A percentile compares a stretch with the other conserved stretches of the same genome.
Conservation (phyloP, 73 alveolate genomes). For the Tetrahymena thermophila region DNA sequence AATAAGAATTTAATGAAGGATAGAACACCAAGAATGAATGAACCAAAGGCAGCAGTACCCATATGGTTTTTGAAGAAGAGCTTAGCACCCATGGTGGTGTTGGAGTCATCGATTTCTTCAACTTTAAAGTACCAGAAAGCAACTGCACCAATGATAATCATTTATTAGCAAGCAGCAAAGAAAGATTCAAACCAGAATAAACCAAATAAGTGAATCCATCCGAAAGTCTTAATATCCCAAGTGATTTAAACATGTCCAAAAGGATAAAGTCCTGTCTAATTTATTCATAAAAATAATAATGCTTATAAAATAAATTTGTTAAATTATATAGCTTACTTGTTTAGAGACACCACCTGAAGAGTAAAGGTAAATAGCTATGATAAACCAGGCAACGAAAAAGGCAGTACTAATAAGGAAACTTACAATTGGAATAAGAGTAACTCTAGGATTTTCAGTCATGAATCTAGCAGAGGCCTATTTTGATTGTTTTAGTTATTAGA, state of each 20-base stretch:
- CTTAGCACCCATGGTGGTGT: background rate
- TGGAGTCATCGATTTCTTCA: background rate
- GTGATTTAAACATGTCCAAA: background rate
- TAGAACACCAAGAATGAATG: background rate
- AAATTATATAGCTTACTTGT: background rate
- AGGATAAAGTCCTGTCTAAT: background rate
- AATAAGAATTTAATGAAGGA: background rate
- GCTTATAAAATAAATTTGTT: background rate
- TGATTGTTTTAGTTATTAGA: background rate
- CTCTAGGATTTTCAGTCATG: background rate
- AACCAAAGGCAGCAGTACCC: background rate
- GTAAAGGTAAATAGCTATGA: background rate
- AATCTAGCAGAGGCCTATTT: background rate
- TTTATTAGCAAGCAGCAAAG: conserved; percentile 1
- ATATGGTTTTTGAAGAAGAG: background rate
- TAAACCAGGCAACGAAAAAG: background rate
- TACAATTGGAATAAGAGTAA: background rate
- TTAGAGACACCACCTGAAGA: background rate
- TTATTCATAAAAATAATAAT: background rate
- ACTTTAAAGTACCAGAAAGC: background rate
- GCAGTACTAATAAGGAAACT: background rate
- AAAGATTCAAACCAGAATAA: background rate
- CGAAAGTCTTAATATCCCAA: background rate
- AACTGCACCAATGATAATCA: background rate
- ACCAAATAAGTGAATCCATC: background rate